A percentile compares a stretch with the other conserved stretches of the same genome.
Conservation (phyloP, 2,329 filamentous ascomycete genomes). For the Colletotrichum acutatum region DNA sequence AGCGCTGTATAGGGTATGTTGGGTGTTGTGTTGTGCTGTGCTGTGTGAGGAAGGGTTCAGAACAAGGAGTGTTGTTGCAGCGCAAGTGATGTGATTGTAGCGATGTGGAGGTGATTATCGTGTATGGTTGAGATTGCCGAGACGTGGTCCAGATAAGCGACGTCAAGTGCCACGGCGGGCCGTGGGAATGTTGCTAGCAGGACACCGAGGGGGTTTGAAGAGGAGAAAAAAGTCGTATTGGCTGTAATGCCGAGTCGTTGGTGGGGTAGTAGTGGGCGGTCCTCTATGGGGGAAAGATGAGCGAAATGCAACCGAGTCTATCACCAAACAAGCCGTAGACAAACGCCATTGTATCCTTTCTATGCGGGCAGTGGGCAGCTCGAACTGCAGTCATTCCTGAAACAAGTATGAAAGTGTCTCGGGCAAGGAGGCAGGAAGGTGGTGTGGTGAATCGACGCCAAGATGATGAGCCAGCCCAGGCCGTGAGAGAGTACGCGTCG, state of each 20-base stretch:
- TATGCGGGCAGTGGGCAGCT: neutral
- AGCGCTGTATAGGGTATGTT: neutral
- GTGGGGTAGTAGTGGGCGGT: conserved; percentile 1
- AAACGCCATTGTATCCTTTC: conserved; percentile 24
- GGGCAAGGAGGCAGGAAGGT: neutral
- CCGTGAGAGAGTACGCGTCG: conserved; percentile 1
- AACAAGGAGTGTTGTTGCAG: neutral
- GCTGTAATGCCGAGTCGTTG: neutral
- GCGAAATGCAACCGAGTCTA: conserved; percentile 27
- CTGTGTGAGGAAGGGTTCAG: neutral
- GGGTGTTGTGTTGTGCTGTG: neutral
- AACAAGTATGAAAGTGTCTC: conserved; percentile 1
- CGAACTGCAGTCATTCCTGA: neutral
- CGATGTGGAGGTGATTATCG: neutral
- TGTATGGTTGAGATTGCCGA: conserved; percentile 28
- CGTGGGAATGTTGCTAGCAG: neutral
- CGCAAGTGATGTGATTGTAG: neutral
- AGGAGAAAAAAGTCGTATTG: neutral
- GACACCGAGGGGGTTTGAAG: neutral
- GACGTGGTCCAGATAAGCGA: conserved; percentile 29
- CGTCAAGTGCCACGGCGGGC: neutral
- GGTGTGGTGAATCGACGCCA: neutral
- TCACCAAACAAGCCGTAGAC: conserved; percentile 5
- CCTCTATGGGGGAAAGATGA: neutral
- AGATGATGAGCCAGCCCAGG: neutral